Evolutionary conservation across 2,329 filamentous ascomycete species (phyloP), one percentile per base, ranked within the genome.

Genomic region (Claviceps purpurea): DNA sequence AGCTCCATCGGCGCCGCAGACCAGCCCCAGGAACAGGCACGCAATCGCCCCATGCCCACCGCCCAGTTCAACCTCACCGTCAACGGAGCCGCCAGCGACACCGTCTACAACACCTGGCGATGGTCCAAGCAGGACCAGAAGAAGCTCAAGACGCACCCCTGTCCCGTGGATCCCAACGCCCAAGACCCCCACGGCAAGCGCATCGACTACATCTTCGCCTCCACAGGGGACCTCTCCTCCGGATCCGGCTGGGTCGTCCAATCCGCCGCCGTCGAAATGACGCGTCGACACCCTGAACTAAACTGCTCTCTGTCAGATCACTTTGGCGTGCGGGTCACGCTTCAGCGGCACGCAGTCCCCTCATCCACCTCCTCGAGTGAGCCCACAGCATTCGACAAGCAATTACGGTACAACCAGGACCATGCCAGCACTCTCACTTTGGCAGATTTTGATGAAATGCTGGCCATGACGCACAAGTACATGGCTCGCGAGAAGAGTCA

Each of bases 141-240:
- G 61, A 75, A 75, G 5, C 71, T 94, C 2, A 76, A 76, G 11
- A 78, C 77, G 43, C 78, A 79, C 46, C 60, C 67, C 13, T 73
- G 82, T 42, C 61, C 64, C 38, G 74, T 95, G 6, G 73, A 84
- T n/a, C 76, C 78, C 0, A 76, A 84, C 47, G 78, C 79, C 0
- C 68, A 74, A 3, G 90, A 96, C 63, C 81, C 80, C 0, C 75
- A 73, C 24, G 91, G 86, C n/a, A 91, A 95, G 66, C 76, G 93
- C 22, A 77, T 97, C 47, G 93, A 98, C 69, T 98, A 98, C 68
- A 85, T 98, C 62, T 97, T 98, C 68, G 84, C 88, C 59, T 80
- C 78, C 1, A 77, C 78, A 13, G 77, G 74, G 13, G 57, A 63
- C 57, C 52, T 59, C 47, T 57, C 61, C 65, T 56, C 63, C 60